Percentiles rank a stretch among this genome's conserved stretches.
phyloP scores from a whole-genome alignment of 805 yeast genomes.

The Kodamaea nitidulidarum region DNA sequence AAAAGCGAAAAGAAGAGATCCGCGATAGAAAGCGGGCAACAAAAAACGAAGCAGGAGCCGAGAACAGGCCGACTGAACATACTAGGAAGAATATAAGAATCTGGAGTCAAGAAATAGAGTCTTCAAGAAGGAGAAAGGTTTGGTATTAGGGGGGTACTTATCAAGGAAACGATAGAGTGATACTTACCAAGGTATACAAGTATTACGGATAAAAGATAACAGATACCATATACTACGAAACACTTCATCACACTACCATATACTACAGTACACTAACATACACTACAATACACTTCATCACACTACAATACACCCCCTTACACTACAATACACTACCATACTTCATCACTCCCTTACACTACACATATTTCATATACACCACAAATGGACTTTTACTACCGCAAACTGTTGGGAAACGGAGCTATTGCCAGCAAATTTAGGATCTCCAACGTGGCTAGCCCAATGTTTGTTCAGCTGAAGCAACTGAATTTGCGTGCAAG shows the following conservation, averaged over 20 bases:
- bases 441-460: slow-evolving; percentile 11
- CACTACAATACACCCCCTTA: too few relatives aligned
- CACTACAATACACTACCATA: background rate
- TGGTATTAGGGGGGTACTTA: background rate
- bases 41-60: background rate
- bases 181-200: background rate
- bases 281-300: too few relatives aligned
- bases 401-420: slow-evolving; percentile 38
- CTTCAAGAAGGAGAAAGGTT: too few relatives aligned
- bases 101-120: too few relatives aligned
- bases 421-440: slow-evolving; percentile 36
- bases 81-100: background rate
- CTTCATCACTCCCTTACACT: background rate
- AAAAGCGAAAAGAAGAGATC: background rate
- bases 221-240: too few relatives aligned
- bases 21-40: background rate
- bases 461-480: slow-evolving; percentile 14
- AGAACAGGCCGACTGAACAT: background rate
- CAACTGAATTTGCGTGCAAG: slow-evolving; percentile 16
- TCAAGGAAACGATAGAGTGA: background rate
- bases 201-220: background rate
- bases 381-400: slow-evolving; percentile 32
- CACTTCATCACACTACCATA: too few relatives aligned
- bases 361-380: background rate
- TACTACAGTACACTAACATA: too few relatives aligned